These are phyloP conservation scores for Lagerstroemia speciosa DNA, from an alignment of 345 rosid genomes.

Conservation along the genomic window DNA sequence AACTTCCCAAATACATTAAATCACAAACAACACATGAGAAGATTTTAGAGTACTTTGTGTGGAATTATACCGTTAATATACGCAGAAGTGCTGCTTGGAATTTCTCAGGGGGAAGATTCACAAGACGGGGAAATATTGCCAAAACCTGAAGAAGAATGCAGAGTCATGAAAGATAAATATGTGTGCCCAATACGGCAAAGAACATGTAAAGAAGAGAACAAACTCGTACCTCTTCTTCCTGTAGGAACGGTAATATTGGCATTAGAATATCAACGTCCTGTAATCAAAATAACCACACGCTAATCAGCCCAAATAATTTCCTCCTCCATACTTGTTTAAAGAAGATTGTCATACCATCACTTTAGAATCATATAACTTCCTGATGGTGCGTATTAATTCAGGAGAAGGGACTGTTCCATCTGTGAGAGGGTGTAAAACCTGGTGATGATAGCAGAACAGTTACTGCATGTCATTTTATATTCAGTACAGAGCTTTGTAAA, in stretches of 20 bases:
- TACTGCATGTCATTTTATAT: conserved; percentile 9
- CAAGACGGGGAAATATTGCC: conserved; percentile 53
- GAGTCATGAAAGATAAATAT: background rate
- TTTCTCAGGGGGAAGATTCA: conserved; percentile 74
- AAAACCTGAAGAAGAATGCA: conserved; percentile 30
- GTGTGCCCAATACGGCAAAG: background rate
- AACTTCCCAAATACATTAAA: background rate
- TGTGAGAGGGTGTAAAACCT: conserved; percentile 89
- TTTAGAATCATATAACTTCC: conserved; percentile 79
- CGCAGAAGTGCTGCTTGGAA: conserved; percentile 75
- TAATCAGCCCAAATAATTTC: conserved; percentile 18
- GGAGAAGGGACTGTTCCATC: conserved; percentile 71
- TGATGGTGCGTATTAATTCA: conserved; percentile 61
- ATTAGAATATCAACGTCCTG: conserved; percentile 86
- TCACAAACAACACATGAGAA: background rate
- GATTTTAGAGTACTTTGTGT: background rate
- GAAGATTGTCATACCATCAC: conserved; percentile 46
- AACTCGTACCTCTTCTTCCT: conserved; percentile 82
- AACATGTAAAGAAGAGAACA: conserved; percentile 3
- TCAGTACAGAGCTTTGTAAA: conserved; percentile 4
- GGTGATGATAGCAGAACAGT: conserved; percentile 15
- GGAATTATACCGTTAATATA: conserved; percentile 54
- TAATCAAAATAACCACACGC: conserved; percentile 21
- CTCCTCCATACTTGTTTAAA: conserved; percentile 10
- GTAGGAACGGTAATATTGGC: conserved; percentile 78